Evolutionary conservation across 495 filamentous ascomycete species (phyloP).

Genomic region (Trichoderma gamsii): DNA sequence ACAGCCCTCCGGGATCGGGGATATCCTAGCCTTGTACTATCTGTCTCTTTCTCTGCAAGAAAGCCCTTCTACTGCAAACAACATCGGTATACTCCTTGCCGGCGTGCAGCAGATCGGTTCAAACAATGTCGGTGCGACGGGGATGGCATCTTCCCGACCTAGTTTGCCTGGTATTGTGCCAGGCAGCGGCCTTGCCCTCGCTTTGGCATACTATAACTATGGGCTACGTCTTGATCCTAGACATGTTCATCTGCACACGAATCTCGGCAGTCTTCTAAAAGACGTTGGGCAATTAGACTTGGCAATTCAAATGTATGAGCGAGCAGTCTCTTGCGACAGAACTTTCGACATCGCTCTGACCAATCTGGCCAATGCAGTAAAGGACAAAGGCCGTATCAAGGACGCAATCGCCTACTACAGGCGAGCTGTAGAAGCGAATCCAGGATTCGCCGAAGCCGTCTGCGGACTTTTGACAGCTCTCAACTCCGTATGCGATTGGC

Average conservation of each 20-base stretch:
- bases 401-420: conserved; percentile 92
- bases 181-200: conserved; percentile 82
- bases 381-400: conserved; percentile 86
- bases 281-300: conserved; percentile 89
- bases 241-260: conserved; percentile 98
- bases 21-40: conserved; percentile 95
- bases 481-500: conserved; percentile 96
- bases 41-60: conserved; percentile 90
- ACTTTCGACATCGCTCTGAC: conserved; percentile 96
- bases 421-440: conserved; percentile 82
- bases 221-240: conserved; percentile 76
- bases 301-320: conserved; percentile 96
- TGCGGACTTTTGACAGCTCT: conserved; percentile 94
- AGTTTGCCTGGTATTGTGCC: conserved; percentile 73
- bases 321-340: conserved; percentile 82
- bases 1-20: conserved; percentile 69
- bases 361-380: conserved; percentile 96
- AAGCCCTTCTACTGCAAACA: conserved; percentile 96
- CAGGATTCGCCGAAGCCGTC: conserved; percentile 94
- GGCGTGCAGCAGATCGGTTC: conserved; percentile 76
- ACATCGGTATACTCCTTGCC: conserved; percentile 93
- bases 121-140: conserved; percentile 20
- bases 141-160: conserved; percentile 21
- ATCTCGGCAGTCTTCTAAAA: conserved; percentile 90
- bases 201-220: conserved; percentile 91